Conservation (phyloP, 257 asterid genomes). For the Petrea volubilis region DNA sequence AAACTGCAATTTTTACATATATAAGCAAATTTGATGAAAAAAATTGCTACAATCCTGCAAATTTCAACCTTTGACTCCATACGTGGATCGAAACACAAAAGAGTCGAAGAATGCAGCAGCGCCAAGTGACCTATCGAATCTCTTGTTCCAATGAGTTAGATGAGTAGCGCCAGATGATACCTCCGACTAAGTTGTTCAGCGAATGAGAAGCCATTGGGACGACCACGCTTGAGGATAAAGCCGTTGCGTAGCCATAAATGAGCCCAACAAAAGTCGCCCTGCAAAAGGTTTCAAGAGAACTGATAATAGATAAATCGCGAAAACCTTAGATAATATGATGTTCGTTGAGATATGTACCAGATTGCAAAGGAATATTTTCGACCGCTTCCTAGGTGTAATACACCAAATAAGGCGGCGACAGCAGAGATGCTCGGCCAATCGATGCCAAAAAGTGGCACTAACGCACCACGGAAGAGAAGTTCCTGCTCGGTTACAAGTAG, state of each 20-base stretch:
- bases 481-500: slow-evolving; percentile 46
- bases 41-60: no score
- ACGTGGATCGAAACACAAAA: no score
- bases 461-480: slow-evolving; percentile 84
- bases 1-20: no score
- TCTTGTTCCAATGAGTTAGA: slow-evolving; percentile 45
- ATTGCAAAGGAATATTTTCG: slow-evolving; percentile 84
- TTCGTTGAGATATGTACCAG: slow-evolving; percentile 45
- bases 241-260: slow-evolving; percentile 67
- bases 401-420: slow-evolving; percentile 78
- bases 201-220: slow-evolving; percentile 95
- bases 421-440: slow-evolving; percentile 49
- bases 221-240: slow-evolving; percentile 47
- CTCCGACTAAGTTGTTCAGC: slow-evolving; percentile 74
- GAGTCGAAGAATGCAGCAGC: no score
- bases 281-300: slow-evolving; percentile 16
- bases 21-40: no score
- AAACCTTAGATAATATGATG: neutral
- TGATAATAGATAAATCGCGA: neutral
- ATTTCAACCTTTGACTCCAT: no score
- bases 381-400: slow-evolving; percentile 82
- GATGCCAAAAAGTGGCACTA: slow-evolving; percentile 72
- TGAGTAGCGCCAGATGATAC: slow-evolving; percentile 66
- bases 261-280: slow-evolving; percentile 96
- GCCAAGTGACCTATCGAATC: no score